These are phyloP conservation scores for Ceratocystis diversiconidia DNA, from an alignment of 2,329 filamentous ascomycete genomes.

Conservation along the genomic window DNA sequence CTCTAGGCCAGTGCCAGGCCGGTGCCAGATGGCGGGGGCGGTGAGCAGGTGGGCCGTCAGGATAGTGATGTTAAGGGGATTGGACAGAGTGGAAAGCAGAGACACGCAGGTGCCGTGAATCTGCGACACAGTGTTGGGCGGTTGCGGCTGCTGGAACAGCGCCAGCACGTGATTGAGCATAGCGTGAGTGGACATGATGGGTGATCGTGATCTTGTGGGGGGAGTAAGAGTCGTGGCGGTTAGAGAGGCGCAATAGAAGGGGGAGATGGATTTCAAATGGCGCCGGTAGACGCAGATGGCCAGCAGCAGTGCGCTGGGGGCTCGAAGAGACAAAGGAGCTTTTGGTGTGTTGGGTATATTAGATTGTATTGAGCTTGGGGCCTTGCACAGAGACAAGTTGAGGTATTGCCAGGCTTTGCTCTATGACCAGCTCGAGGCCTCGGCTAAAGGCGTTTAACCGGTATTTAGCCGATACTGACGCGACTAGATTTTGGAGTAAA, in stretches of 20 bases:
- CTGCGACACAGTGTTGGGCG: conserved; percentile 37
- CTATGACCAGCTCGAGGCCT: not conserved
- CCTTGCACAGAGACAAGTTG: too few relatives aligned
- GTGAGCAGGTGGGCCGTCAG: conserved; percentile 58
- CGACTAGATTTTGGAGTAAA: not conserved
- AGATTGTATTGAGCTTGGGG: too few relatives aligned
- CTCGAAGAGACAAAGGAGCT: not conserved
- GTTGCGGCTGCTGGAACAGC: conserved; percentile 40
- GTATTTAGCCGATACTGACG: not conserved
- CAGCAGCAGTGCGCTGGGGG: not conserved
- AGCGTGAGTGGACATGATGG: conserved; percentile 46
- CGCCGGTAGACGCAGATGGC: not conserved
- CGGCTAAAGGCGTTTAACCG: not conserved
- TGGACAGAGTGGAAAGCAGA: conserved; percentile 54
- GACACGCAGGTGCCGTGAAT: conserved; percentile 52
- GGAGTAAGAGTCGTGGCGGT: not conserved
- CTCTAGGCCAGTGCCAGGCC: conserved; percentile 41
- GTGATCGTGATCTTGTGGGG: not conserved
- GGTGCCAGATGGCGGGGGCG: conserved; percentile 56
- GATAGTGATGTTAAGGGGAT: conserved; percentile 60
- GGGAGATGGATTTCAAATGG: not conserved
- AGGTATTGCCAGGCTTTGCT: too few relatives aligned
- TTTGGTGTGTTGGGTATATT: too few relatives aligned
- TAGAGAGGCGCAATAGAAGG: not conserved
- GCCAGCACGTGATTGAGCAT: conserved; percentile 53